Evolutionary conservation across 1,139 yeast genomes (phyloP).

Genomic region (Diutina ranongensis): DNA sequence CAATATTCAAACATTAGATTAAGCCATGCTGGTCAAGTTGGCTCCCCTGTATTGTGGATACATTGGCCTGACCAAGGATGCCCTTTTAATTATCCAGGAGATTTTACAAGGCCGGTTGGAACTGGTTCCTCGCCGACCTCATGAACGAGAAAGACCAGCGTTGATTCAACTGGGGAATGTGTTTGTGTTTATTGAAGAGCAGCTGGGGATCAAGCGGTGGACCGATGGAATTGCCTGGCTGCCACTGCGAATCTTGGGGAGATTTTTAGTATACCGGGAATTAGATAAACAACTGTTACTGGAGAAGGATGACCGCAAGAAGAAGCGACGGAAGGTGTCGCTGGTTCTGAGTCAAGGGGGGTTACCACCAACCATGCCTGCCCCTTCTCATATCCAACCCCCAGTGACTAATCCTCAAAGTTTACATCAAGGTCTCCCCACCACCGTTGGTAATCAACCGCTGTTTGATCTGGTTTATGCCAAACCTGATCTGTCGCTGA

Average conservation of each 20-base stretch:
- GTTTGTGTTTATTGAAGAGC: slow-evolving; percentile 75
- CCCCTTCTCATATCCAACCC: background rate
- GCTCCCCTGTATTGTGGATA: slow-evolving; percentile 66
- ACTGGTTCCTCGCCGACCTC: slow-evolving; percentile 71
- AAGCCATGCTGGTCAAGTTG: slow-evolving; percentile 9
- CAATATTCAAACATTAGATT: background rate
- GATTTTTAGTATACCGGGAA: slow-evolving; percentile 75
- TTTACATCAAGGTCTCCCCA: background rate
- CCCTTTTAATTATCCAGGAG: slow-evolving; percentile 71
- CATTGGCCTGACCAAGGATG: slow-evolving; percentile 75
- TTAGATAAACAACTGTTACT: slow-evolving; percentile 42
- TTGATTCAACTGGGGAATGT: slow-evolving; percentile 70
- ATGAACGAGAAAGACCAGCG: slow-evolving; percentile 58
- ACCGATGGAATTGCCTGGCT: slow-evolving; percentile 92
- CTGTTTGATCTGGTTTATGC: background rate
- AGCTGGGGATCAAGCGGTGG: slow-evolving; percentile 83
- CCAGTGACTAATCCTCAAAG: background rate
- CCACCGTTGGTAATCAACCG: background rate
- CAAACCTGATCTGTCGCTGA: background rate
- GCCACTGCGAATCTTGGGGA: slow-evolving; percentile 75
- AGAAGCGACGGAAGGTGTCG: slow-evolving; percentile 17
- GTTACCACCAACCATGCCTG: background rate
- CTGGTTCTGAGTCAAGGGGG: slow-evolving; percentile 7
- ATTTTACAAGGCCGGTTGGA: slow-evolving; percentile 50
- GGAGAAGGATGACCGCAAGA: slow-evolving; percentile 24